phyloP scores from a whole-genome alignment of 2,329 filamentous ascomycete species.

The Setomelanomma holmii region DNA sequence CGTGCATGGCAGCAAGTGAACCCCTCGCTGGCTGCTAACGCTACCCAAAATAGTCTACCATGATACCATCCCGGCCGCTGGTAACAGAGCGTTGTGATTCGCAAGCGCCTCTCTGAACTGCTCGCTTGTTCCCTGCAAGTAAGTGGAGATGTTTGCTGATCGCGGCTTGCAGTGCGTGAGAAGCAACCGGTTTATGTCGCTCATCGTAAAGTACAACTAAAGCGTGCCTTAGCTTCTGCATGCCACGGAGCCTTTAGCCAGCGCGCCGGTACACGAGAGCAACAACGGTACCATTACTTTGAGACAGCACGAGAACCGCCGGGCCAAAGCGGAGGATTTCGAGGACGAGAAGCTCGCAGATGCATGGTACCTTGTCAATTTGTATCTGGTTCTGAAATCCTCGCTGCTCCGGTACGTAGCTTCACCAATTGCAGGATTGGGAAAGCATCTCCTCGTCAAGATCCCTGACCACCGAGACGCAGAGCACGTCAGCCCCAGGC shows the following conservation, averaged over 20 bases:
- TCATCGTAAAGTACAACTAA: conserved; percentile 24
- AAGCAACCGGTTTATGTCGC: conserved; percentile 35
- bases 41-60: conserved; percentile 44
- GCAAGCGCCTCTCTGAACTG: conserved; percentile 29
- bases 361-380: conserved; percentile 18
- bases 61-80: conserved; percentile 26
- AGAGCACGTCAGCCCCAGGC: conserved; percentile 39
- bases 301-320: conserved; percentile 8
- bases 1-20: conserved; percentile 17
- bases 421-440: conserved; percentile 25
- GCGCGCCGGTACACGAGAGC: conserved; percentile 13
- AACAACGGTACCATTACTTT: conserved; percentile 19
- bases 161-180: conserved; percentile 32
- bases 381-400: not conserved
- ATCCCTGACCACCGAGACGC: conserved; percentile 21
- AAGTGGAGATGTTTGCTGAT: conserved; percentile 49
- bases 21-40: conserved; percentile 34
- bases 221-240: conserved; percentile 32
- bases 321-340: conserved; percentile 4
- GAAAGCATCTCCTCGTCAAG: conserved; percentile 13
- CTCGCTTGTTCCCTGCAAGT: conserved; percentile 40
- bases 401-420: conserved; percentile 19
- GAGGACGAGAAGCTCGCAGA: conserved; percentile 1
- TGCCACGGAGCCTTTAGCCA: conserved; percentile 25
- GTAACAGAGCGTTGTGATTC: conserved; percentile 37